These are phyloP conservation scores for Cytospora schulzeri DNA, from an alignment of 2,329 filamentous ascomycete genomes.

Conservation along the genomic window DNA sequence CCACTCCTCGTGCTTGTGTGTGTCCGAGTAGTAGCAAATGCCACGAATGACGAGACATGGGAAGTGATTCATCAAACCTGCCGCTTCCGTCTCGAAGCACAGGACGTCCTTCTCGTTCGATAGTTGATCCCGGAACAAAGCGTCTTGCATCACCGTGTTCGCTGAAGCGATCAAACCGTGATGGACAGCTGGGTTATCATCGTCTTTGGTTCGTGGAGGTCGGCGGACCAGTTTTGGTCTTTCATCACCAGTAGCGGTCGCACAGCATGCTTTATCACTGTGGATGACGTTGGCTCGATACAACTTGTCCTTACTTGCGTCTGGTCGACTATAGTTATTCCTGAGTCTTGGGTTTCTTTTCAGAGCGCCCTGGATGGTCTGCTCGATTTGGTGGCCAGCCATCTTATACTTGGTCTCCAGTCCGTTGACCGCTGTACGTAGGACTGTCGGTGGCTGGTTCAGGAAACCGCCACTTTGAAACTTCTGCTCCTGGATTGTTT, in stretches of 20 bases:
- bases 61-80: slow-evolving; percentile 37
- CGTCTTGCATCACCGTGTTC: slow-evolving; percentile 38
- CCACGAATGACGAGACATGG: slow-evolving; percentile 37
- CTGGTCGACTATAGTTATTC: neutral
- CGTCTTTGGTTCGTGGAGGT: neutral
- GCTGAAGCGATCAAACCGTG: slow-evolving; percentile 41
- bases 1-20: slow-evolving; percentile 34
- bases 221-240: neutral
- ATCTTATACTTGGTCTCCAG: neutral
- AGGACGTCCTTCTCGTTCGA: slow-evolving; percentile 31
- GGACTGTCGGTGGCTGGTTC: neutral
- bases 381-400: neutral
- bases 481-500: slow-evolving; percentile 27
- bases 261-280: neutral
- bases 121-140: slow-evolving; percentile 32
- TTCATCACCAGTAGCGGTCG: neutral
- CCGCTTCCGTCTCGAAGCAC: slow-evolving; percentile 40
- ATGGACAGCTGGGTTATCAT: slow-evolving; percentile 35
- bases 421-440: neutral
- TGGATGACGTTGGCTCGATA: neutral
- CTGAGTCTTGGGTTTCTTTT: neutral
- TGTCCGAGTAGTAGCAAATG: slow-evolving; percentile 38
- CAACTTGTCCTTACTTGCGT: neutral
- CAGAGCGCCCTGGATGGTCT: neutral
- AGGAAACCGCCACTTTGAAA: neutral